These are phyloP conservation scores for Cenchrus fungigraminus DNA, from an alignment of 176 grass and related monocot genomes.

Conservation along the genomic window DNA sequence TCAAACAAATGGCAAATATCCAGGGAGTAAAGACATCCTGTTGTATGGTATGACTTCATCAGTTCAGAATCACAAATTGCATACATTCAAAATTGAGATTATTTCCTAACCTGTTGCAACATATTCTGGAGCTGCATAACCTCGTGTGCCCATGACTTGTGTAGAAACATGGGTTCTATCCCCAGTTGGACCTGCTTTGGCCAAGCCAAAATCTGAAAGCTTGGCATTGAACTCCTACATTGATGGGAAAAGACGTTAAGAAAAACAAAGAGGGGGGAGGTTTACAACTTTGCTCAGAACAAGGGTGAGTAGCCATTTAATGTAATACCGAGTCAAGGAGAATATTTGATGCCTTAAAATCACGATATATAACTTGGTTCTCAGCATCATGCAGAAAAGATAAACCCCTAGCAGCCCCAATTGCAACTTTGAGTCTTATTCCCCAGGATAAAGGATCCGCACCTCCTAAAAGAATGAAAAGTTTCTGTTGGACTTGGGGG, in stretches of 20 bases:
- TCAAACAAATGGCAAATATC: constrained; percentile 1
- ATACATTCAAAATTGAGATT: neutral
- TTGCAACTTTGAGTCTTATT: constrained; percentile 85
- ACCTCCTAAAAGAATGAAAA: constrained; percentile 49
- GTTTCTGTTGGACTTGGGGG: neutral
- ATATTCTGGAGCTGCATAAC: constrained; percentile 97
- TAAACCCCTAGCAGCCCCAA: constrained; percentile 78
- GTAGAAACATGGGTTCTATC: constrained; percentile 98
- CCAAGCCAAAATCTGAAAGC: constrained; percentile 92
- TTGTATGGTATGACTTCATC: neutral
- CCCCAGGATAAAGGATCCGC: constrained; percentile 75
- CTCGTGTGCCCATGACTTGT: constrained; percentile 88
- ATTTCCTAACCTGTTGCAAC: constrained; percentile 73
- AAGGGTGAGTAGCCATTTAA: neutral
- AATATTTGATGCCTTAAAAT: constrained; percentile 98
- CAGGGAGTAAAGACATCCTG: neutral
- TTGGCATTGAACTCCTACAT: constrained; percentile 83
- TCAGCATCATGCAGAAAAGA: constrained; percentile 89
- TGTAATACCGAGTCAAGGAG: constrained; percentile 80
- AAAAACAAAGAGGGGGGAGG: neutral
- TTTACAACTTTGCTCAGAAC: neutral
- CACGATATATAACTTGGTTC: constrained; percentile 88
- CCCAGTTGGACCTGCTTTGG: constrained; percentile 93
- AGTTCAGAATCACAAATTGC: neutral
- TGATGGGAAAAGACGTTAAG: constrained; percentile 14